A percentile compares a stretch with the other conserved stretches of the same genome.
Conservation (phyloP, 2,329 filamentous ascomycete genomes). For the Neonectria neomacrospora region DNA sequence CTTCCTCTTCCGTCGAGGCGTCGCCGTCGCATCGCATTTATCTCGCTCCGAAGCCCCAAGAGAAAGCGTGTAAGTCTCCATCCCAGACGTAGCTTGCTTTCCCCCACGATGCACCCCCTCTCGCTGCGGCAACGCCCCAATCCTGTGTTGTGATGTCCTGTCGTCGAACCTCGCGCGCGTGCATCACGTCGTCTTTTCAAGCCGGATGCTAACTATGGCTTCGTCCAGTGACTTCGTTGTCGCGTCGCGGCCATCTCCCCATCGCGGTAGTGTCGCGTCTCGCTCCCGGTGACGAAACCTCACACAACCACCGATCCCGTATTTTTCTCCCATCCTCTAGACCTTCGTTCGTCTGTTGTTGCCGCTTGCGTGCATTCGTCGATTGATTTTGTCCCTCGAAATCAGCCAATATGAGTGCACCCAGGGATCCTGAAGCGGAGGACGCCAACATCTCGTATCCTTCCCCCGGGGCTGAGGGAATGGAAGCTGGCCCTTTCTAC, state of each 20-base stretch:
- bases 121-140: slow-evolving; percentile 27
- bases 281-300: slow-evolving; percentile 22
- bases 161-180: slow-evolving; percentile 25
- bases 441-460: slow-evolving; percentile 57
- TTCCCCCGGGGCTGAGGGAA: slow-evolving; percentile 57
- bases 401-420: slow-evolving; percentile 46
- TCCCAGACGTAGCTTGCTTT: slow-evolving; percentile 34
- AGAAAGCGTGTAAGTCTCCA: slow-evolving; percentile 50
- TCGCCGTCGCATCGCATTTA: slow-evolving; percentile 56
- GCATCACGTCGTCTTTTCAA: slow-evolving; percentile 36
- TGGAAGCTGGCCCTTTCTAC: slow-evolving; percentile 59
- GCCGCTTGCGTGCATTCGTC: slow-evolving; percentile 22
- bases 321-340: slow-evolving; percentile 15
- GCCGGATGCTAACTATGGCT: slow-evolving; percentile 42
- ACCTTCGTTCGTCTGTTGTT: slow-evolving; percentile 20
- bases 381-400: slow-evolving; percentile 16
- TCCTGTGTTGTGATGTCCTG: slow-evolving; percentile 30
- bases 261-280: slow-evolving; percentile 37
- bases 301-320: slow-evolving; percentile 7
- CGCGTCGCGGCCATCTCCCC: slow-evolving; percentile 38
- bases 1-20: slow-evolving; percentile 59
- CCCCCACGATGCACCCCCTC: slow-evolving; percentile 22
- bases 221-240: slow-evolving; percentile 41
- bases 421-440: slow-evolving; percentile 50
- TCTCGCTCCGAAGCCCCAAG: slow-evolving; percentile 54